Evolutionary conservation across 2,329 filamentous ascomycete genomes (phyloP).

Genomic region (Biscogniauxia marginata): DNA sequence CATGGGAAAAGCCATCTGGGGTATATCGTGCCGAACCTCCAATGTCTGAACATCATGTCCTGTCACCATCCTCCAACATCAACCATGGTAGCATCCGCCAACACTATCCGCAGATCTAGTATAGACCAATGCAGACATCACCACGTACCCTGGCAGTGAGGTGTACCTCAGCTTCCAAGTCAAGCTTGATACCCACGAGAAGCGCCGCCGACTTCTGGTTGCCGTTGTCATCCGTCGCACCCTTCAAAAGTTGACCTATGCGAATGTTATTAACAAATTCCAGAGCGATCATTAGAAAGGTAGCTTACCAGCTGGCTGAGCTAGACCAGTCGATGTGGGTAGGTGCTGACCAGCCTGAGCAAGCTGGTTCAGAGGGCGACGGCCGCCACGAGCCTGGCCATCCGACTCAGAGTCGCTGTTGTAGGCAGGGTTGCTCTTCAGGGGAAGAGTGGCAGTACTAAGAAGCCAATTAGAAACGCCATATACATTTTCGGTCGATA

Average conservation of each 20-base stretch:
- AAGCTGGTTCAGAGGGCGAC: conserved; percentile 22
- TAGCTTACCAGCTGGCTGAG: conserved; percentile 25
- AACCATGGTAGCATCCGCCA: background rate
- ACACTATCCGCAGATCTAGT: conserved; percentile 34
- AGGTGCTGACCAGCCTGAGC: conserved; percentile 19
- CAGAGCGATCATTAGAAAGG: background rate
- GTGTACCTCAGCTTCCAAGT: conserved; percentile 62
- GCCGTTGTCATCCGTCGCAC: conserved; percentile 55
- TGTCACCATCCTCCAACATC: background rate
- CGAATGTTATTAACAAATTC: background rate
- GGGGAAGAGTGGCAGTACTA: conserved; percentile 26
- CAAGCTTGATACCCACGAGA: conserved; percentile 62
- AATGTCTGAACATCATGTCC: background rate
- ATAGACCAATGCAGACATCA: conserved; percentile 60
- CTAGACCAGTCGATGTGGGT: conserved; percentile 25
- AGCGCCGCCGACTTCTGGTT: conserved; percentile 57
- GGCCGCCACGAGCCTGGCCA: conserved; percentile 29
- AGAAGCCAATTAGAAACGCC: conserved; percentile 13
- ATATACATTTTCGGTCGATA: background rate
- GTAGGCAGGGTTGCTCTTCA: conserved; percentile 31
- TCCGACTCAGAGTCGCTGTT: conserved; percentile 39
- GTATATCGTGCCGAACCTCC: background rate
- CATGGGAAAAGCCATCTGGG: background rate
- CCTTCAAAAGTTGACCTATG: conserved; percentile 54
- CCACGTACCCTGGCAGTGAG: conserved; percentile 58